Conservation (phyloP, 371 early-diverging fungal genomes). For the Lichtheimia ramosa region DNA sequence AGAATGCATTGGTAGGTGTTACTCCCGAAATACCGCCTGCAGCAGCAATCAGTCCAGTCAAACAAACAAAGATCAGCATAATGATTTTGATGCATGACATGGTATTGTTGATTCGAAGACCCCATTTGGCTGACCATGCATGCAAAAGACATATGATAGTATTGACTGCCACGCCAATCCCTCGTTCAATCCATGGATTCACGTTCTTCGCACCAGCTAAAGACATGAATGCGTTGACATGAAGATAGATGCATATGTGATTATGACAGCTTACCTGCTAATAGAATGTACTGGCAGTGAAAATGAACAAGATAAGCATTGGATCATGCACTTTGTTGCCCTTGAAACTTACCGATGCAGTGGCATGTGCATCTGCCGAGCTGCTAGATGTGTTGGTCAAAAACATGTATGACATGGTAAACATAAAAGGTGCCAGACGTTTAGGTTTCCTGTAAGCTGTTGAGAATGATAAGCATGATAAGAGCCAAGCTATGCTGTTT, state of each 20-base stretch:
- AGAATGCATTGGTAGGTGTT: slow-evolving; percentile 6
- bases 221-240: too few relatives aligned
- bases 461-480: too few relatives aligned
- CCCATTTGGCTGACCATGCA: slow-evolving; percentile 9
- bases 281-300: too few relatives aligned
- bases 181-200: slow-evolving; percentile 18
- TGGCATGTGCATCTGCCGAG: slow-evolving; percentile 14
- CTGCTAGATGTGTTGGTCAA: slow-evolving; percentile 11
- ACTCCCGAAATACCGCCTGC: slow-evolving; percentile 10
- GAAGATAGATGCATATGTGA: too few relatives aligned
- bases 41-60: slow-evolving; percentile 20
- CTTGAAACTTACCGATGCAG: background rate
- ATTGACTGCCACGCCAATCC: slow-evolving; percentile 16
- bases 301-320: background rate
- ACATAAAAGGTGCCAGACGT: slow-evolving; percentile 13
- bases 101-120: slow-evolving; percentile 10
- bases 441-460: slow-evolving; percentile 14
- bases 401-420: slow-evolving; percentile 9
- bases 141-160: slow-evolving; percentile 14
- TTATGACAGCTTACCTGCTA: too few relatives aligned
- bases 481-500: too few relatives aligned
- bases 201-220: background rate
- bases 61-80: slow-evolving; percentile 11
- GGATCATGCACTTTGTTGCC: background rate
- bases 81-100: slow-evolving; percentile 16